Base-by-base conservation (phyloP, 305 asterid species). In the Plantago lanceolata region DNA sequence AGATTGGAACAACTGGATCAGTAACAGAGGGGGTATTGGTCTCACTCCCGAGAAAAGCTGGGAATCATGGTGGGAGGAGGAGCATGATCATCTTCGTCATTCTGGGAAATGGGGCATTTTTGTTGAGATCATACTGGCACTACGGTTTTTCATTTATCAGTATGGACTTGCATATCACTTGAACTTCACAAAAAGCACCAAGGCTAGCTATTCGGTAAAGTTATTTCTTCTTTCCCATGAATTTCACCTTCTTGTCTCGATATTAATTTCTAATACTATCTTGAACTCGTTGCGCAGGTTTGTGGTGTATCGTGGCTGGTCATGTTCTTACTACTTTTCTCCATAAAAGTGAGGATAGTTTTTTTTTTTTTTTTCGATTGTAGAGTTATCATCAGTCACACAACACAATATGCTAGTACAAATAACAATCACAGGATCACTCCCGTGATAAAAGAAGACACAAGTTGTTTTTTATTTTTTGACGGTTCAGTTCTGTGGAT, bases 61-160 rank as follows among this genome's bases (percentile, higher is more conserved):
- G 97, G 97, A 89, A 76, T 89, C 97, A 59, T 89, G 97, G 97
- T 89, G 97, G 97, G 95, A 87, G 59, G 91, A 89, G 82, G 97
- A 89, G 73, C 97, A 85, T 77, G 94, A 89, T 51, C 97, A 89
- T 82, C 90, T 89, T 67, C 88, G 83, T 57, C 87, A 84, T 69
- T 83, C 95, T 35, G 97, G 97, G 68, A 74, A 75, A 64, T 91
- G 89, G 33, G 97, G 97, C 60, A 77, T 78, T 59, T 48, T 82
- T 43, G 78, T 86, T 28, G 97, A 89, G 81, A 89, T 89, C n/a
- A 8, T 89, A 45, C 64, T 89, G 71, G 71, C 97, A 8, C 65
- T 87, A 19, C 78, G 96, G 49, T 89, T 89, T 79, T 89, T 89
- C 72, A 69, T 89, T 74, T 89, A 89, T 73, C 97, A 89, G 78